phyloP scores from a whole-genome alignment of 2,329 filamentous ascomycete species.

The Exutisphaerella laricina region DNA sequence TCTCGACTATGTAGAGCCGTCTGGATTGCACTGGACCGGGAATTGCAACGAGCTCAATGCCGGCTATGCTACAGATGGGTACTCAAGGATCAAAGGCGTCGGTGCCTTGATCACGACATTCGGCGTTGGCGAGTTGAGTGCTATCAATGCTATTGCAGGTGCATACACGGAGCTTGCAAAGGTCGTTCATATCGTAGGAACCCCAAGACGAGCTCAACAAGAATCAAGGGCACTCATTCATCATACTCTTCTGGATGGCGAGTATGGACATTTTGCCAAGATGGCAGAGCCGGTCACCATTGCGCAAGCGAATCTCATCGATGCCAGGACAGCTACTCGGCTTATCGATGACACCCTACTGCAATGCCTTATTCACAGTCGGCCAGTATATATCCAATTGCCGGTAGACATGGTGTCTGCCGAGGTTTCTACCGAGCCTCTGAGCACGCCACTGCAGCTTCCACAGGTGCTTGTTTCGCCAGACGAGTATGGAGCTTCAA shows the following conservation, averaged over 20 bases:
- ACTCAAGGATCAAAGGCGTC: conserved; percentile 49
- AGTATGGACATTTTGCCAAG: conserved; percentile 10
- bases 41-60: conserved; percentile 56
- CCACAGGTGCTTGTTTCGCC: conserved; percentile 59
- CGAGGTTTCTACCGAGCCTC: conserved; percentile 67
- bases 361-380: conserved; percentile 19
- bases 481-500: conserved; percentile 74
- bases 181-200: conserved; percentile 39
- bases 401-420: conserved; percentile 49
- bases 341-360: conserved; percentile 29
- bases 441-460: conserved; percentile 65
- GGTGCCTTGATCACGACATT: conserved; percentile 53
- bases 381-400: conserved; percentile 28
- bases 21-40: conserved; percentile 43
- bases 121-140: conserved; percentile 50
- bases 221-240: conserved; percentile 4
- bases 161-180: conserved; percentile 41
- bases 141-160: conserved; percentile 42
- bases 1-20: conserved; percentile 36
- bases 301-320: conserved; percentile 62
- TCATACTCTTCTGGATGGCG: conserved; percentile 6
- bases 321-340: conserved; percentile 18
- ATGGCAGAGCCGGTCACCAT: conserved; percentile 71
- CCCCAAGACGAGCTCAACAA: conserved; percentile 1
- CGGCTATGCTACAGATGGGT: conserved; percentile 54